Percentiles rank a stretch among this genome's conserved stretches.
Conservation (phyloP, 2,329 filamentous ascomycete species). For the Penicillium vulpinum region DNA sequence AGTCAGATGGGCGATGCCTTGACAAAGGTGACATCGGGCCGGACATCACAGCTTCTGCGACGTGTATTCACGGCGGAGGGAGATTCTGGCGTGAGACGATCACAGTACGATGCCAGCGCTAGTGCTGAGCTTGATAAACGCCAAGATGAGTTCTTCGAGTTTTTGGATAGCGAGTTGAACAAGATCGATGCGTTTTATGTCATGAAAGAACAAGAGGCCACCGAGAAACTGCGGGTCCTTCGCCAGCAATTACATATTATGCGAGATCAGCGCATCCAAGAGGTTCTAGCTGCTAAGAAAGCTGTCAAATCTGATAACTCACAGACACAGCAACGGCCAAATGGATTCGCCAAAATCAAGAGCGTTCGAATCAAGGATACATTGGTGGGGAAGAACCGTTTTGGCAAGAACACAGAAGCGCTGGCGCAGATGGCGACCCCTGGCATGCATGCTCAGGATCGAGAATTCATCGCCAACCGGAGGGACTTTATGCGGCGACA, state of each 20-base stretch:
- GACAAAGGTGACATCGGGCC: conserved; percentile 29
- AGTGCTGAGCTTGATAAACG: conserved; percentile 67
- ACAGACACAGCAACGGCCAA: conserved; percentile 20
- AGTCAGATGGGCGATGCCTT: conserved; percentile 22
- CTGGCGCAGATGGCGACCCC: conserved; percentile 48
- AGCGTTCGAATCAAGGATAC: conserved; percentile 40
- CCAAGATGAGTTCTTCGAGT: conserved; percentile 83
- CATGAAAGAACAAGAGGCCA: conserved; percentile 82
- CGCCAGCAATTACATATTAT: conserved; percentile 89
- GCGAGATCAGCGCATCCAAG: conserved; percentile 76
- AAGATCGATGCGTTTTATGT: conserved; percentile 93
- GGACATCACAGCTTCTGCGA: conserved; percentile 37
- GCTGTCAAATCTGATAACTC: conserved; percentile 22
- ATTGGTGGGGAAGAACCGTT: conserved; percentile 47
- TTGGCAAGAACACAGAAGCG: conserved; percentile 59
- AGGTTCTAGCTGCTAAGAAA: conserved; percentile 58
- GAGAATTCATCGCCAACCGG: conserved; percentile 31
- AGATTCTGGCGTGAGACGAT: conserved; percentile 47
- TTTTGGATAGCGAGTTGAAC: conserved; percentile 78
- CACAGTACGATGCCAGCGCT: conserved; percentile 51
- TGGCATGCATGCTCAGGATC: conserved; percentile 32
- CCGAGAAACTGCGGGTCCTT: conserved; percentile 66
- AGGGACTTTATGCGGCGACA: conserved; percentile 54
- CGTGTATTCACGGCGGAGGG: conserved; percentile 43
- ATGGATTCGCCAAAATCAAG: conserved; percentile 26